Base-by-base conservation (phyloP, 148 eudicot genomes). In the Vaccinium corymbosum region DNA sequence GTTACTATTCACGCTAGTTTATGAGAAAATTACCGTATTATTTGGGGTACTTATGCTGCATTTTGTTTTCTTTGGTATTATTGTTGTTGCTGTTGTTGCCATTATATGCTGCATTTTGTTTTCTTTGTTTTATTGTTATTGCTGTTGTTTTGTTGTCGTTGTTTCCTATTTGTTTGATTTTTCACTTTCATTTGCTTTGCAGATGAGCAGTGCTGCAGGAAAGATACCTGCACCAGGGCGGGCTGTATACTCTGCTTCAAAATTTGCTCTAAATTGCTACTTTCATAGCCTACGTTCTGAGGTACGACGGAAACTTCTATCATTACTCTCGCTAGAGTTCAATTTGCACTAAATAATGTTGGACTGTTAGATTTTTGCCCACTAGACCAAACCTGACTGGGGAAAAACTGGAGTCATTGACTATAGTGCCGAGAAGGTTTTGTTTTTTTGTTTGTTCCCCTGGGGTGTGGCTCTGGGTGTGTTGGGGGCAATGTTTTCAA, bases 151-250 rank as follows among this genome's bases (percentile, higher is more conserved):
- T 74, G 42, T 78, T 57, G 32, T 48, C 38, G 13, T 64, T 8
- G 55, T 17, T 19, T 20, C 27, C 7, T 76, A 85, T 51, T 80
- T 46, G 75, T 46, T 76, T 88, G 74, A 86, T 38, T 22, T 32
- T 80, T 83, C 50, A 59, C 49, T 83, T 79, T 86, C 29, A 19
- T 49, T 57, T 78, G 9, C 78, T 64, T 52, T 89, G 68, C 90
- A 96, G 99, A 96, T 96, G 95, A 94, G 99, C 89, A 96, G 99
- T 90, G 97, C 99, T 84, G 97, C 99, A 15, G 99, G 98, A 56
- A 96, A 96, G 88, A 61, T 90, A 80, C 99, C 99, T 86, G 93
- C 99, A 85, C 94, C 99, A 13, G 99, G 99, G 50, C 99, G 94
- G 87, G 94, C 99, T 79, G 90, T 96, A 51, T 96, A 96, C 83